Percentiles rank a stretch among this genome's conserved stretches.
These are phyloP conservation scores for Neoboletus subvelutipes DNA, from an alignment of 768 basidiomycete species.

Conservation along the genomic window DNA sequence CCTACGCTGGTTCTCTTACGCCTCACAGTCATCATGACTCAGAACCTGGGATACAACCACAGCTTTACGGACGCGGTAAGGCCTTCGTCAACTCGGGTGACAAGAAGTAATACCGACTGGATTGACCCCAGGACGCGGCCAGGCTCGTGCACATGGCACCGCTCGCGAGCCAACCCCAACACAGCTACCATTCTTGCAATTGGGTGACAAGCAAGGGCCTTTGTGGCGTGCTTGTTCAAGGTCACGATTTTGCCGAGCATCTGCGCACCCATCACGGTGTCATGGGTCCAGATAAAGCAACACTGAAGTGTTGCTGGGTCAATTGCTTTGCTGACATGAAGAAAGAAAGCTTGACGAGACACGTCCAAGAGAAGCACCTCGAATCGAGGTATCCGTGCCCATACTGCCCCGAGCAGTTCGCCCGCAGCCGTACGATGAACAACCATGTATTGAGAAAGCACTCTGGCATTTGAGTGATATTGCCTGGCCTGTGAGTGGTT, in stretches of 20 bases:
- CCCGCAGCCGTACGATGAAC: conserved; percentile 24
- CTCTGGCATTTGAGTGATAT: not conserved
- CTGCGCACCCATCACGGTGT: conserved; percentile 22
- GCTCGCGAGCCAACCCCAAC: not conserved
- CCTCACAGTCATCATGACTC: conserved; percentile 1
- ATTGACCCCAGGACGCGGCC: conserved; percentile 5
- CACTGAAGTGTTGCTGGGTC: conserved; percentile 19
- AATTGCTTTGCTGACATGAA: conserved; percentile 22
- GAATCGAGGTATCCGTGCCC: conserved; percentile 14
- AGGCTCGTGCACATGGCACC: not conserved
- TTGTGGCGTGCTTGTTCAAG: conserved; percentile 11
- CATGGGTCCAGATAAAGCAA: conserved; percentile 9
- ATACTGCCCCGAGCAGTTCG: conserved; percentile 22
- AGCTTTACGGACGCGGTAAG: conserved; percentile 15
- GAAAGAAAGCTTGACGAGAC: conserved; percentile 27
- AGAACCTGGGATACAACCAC: not conserved
- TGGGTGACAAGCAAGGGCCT: conserved; percentile 6
- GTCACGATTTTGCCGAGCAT: conserved; percentile 18
- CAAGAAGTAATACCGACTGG: not conserved
- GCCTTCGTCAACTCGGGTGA: not conserved
- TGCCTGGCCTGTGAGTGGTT: not conserved
- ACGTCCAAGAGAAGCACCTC: conserved; percentile 29
- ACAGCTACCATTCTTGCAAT: conserved; percentile 12
- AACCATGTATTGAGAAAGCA: conserved; percentile 16
- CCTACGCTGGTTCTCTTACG: not conserved